Evolutionary conservation across 805 yeast genomes (phyloP), one percentile per base, ranked within the genome.

Genomic region (Sugiyamaella lignohabitans): DNA sequence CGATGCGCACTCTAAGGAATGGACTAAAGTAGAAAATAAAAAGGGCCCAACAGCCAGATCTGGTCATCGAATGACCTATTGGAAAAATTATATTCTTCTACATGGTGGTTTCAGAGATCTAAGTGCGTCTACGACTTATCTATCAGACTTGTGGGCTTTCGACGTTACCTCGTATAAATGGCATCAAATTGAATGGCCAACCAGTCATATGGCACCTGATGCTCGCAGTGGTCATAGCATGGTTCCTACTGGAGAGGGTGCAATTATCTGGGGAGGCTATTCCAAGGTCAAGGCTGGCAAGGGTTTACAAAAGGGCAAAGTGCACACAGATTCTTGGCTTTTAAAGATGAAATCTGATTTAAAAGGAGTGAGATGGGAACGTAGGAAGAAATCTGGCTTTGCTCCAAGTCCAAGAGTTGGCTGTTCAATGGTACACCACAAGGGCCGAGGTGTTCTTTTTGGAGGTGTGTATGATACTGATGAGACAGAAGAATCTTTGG

Each of bases 391-490:
- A 56, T 91, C 87, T 60, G 95, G 95, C 2, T 85, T 82, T 62
- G 88, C 82, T 51, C 97, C 97, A 3, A 78, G 91, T 1, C 85
- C 97, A 11, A 76, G 98, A 57, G 96, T 87, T n/a, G 98, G 98
- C 0, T 84, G 95, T 60, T 82, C 94, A 3, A 78, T 91, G 82
- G 88, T 81, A 6, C 74, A 74, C 54, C 98, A 91, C 65, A 84
- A 86, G 57, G 94, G 94, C 49, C 79, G 97, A 69, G 97, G 97
- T 48, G 75, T 91, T 6, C 59, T 89, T 60, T 93, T 91, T 68
- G 98, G 98, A 34, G 98, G 98, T 57, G 98, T 93, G 11, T 89
- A 78, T 59, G 98, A 91, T 64, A 85, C 76, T 51, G 96, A 89
- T 56, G 98, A 91, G 65, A 91, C 96, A 11, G 98, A 91, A 63